phyloP scores from a whole-genome alignment of 352 stramenopile species.

The Pythium rhizo-oryzae region DNA sequence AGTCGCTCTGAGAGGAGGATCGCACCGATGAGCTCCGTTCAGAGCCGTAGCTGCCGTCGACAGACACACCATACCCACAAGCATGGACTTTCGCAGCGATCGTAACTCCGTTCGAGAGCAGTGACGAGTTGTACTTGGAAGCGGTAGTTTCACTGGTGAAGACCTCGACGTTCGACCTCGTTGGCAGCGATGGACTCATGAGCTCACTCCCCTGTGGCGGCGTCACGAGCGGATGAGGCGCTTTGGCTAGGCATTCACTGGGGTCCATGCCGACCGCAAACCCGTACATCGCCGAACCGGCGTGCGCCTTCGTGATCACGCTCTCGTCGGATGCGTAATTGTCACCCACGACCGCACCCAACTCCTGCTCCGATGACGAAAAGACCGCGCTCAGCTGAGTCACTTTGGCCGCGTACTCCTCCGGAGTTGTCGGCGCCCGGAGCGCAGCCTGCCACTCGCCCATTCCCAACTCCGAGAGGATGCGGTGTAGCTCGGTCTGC shows the following conservation, averaged over 20 bases:
- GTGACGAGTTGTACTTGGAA: constrained; percentile 3
- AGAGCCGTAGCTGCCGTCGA: neutral
- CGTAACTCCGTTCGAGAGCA: neutral
- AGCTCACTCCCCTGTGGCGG: neutral
- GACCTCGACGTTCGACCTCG: neutral
- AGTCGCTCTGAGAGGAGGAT: neutral
- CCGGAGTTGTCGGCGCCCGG: neutral
- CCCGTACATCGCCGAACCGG: neutral
- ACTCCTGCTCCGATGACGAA: neutral
- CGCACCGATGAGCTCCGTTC: neutral
- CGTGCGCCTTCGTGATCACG: neutral
- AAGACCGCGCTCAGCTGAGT: neutral
- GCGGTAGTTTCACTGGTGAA: neutral
- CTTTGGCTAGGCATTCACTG: neutral
- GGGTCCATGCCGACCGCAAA: neutral
- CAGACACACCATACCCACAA: neutral
- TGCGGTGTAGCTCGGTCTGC: neutral
- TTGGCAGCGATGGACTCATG: neutral
- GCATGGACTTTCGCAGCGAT: neutral
- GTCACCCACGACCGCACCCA: neutral
- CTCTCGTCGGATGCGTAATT: neutral
- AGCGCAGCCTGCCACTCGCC: neutral
- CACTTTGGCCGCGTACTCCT: neutral
- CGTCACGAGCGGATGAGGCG: neutral
- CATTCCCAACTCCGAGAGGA: neutral